These are phyloP conservation scores for Eucalyptus viminalis DNA, from an alignment of 345 rosid species.

Conservation along the genomic window DNA sequence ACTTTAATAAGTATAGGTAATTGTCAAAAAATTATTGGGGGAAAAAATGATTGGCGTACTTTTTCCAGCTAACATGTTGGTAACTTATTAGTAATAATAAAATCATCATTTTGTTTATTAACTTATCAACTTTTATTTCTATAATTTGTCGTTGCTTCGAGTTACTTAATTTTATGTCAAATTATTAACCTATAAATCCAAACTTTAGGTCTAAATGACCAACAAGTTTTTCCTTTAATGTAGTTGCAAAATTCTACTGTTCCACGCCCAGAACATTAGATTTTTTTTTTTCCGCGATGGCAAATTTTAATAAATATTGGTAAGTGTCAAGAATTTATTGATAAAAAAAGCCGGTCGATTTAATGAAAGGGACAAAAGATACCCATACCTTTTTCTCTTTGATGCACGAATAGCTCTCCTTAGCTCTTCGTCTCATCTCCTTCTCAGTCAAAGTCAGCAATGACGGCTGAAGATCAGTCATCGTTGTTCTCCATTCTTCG, in stretches of 20 bases:
- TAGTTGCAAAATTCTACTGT: too few relatives aligned
- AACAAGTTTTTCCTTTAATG: background rate
- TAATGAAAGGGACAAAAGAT: background rate
- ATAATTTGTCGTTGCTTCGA: background rate
- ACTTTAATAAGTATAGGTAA: too few relatives aligned
- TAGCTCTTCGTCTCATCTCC: background rate
- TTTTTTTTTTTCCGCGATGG: background rate
- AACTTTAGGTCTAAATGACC: too few relatives aligned
- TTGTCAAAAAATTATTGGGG: background rate
- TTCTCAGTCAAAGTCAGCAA: background rate
- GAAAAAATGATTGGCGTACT: too few relatives aligned
- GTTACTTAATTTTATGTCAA: slow-evolving; percentile 24
- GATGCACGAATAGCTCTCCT: background rate
- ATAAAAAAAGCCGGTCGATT: background rate
- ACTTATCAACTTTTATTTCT: too few relatives aligned
- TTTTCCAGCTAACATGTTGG: background rate
- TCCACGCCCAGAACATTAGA: too few relatives aligned
- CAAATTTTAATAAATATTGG: background rate
- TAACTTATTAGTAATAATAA: background rate
- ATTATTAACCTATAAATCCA: background rate
- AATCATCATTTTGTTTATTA: background rate
- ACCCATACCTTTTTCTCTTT: background rate
- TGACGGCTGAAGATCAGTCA: background rate
- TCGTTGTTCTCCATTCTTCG: background rate
- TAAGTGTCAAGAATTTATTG: background rate